Evolutionary conservation across 2,329 filamentous ascomycete genomes (phyloP), one percentile per base, ranked within the genome.

Genomic region (Cryphonectria carpinicola): DNA sequence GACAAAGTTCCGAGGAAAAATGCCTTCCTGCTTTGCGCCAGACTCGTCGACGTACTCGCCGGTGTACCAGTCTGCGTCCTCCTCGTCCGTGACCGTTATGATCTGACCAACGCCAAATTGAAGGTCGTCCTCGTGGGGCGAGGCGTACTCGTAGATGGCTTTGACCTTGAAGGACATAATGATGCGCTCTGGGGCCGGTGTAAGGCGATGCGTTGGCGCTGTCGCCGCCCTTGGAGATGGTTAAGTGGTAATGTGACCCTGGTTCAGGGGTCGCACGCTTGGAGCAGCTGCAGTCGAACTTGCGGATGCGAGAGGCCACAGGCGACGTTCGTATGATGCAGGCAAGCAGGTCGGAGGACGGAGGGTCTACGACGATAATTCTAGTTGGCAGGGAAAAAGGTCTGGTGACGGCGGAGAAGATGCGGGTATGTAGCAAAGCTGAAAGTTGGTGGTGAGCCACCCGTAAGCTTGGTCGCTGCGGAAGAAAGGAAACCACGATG

Each of bases 1-100:
- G 78, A 99, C 96, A 79, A 99, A 99, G 83, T 98, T 99, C 80
- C 92, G 92, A 66, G 94, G 95, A 81, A 98, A 98, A 76, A 98
- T 92, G 75, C 95, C 95, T 78, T 95, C 90, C 79, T 90, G 88
- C 81, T 91, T 94, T 73, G 81, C 82, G 70, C 96, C 96, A 67
- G 86, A 82, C 72, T 90, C 89, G 81, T 97, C 93, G 74, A 90
- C 84, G 80, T 97, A 98, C 81, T 96, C 92, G 75, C 96, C 95
- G 74, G 88, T 89, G 80, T 96, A 97, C 96, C 95, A 98, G 80
- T 98, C 97, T 74, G 87, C 90, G 79, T 97, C 96, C 79, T 98
- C 96, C 81, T 93, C 90, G 72, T 95, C 95, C 61, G 92, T 97
- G 74, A 99, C 95, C 67, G 93, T 96, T 79, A 99, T 97, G 81